Percentiles rank a stretch among this genome's conserved stretches.
Evolutionary conservation across 1,139 yeast genomes (phyloP).

Genomic region (Blastobotrys arbuscula): DNA sequence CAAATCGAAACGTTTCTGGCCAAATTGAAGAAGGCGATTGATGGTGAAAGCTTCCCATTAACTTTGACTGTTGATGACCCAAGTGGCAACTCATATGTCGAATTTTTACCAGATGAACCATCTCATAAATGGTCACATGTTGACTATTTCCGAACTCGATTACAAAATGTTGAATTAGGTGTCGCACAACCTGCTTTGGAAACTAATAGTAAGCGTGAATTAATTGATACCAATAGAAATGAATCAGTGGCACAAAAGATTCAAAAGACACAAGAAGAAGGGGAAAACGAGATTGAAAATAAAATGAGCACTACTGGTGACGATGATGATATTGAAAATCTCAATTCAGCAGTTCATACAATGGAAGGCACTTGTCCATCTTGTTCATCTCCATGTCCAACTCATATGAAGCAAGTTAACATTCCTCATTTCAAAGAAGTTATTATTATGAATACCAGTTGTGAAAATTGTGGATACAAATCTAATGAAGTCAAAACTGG

Average conservation of each 20-base stretch:
- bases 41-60: constrained; percentile 68
- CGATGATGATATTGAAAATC: constrained; percentile 54
- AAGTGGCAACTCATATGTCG: constrained; percentile 96
- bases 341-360: constrained; percentile 84
- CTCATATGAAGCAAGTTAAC: constrained; percentile 94
- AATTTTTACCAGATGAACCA: constrained; percentile 81
- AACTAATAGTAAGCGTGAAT: constrained; percentile 15
- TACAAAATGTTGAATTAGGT: constrained; percentile 86
- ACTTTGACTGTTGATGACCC: constrained; percentile 88
- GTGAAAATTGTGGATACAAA: constrained; percentile 91
- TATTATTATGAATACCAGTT: constrained; percentile 89
- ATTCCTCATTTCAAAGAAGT: constrained; percentile 99
- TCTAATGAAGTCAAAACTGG: constrained; percentile 98
- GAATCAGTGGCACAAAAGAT: constrained; percentile 29
- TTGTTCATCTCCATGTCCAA: constrained; percentile 68
- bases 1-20: constrained; percentile 67
- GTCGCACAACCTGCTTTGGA: constrained; percentile 34
- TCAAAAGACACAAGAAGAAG: constrained; percentile 42
- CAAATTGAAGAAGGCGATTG: constrained; percentile 53
- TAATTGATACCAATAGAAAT: constrained; percentile 16
- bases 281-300: not conserved
- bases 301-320: not conserved
- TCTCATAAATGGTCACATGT: constrained; percentile 85
- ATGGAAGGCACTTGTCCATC: constrained; percentile 91
- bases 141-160: constrained; percentile 80